Percentiles rank a stretch among this genome's conserved stretches.
These are phyloP conservation scores for Dovyalis caffra DNA, from an alignment of 345 rosid species.

Conservation along the genomic window DNA sequence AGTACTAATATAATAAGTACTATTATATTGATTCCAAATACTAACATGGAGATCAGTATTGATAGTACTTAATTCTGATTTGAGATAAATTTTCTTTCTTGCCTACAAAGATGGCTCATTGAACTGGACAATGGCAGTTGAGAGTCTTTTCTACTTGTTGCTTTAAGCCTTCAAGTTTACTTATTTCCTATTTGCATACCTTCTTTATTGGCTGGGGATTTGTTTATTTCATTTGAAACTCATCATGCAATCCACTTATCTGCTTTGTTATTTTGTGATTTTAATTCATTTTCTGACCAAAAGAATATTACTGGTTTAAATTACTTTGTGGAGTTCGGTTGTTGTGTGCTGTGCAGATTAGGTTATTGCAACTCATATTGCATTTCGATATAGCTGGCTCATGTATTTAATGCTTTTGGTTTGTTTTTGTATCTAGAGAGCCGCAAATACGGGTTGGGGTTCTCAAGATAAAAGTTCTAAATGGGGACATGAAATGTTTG, in stretches of 20 bases:
- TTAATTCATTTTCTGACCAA: not conserved
- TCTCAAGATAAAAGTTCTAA: constrained; percentile 54
- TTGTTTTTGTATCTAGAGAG: constrained; percentile 50
- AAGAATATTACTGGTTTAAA: not conserved
- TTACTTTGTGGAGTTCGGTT: not conserved
- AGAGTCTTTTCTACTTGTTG: too few species aligned
- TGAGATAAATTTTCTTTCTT: not conserved
- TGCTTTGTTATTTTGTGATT: not conserved
- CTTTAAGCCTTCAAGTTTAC: not conserved
- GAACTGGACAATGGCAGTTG: too few species aligned
- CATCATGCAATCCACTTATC: not conserved
- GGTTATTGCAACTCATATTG: not conserved
- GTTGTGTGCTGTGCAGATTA: not conserved
- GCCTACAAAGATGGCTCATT: too few species aligned
- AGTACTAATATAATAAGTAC: not conserved
- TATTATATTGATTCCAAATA: not conserved
- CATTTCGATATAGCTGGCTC: not conserved
- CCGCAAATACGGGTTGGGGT: constrained; percentile 89
- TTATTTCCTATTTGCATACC: not conserved
- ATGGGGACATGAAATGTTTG: constrained; percentile 77
- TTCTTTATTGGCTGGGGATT: not conserved
- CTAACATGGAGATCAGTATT: not conserved
- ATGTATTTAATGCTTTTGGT: constrained; percentile 8
- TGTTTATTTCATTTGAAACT: not conserved
- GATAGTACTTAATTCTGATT: not conserved